Percentiles rank a stretch among this genome's conserved stretches.
Conservation (phyloP, 2,329 filamentous ascomycete species). For the Talaromyces sp. region DNA sequence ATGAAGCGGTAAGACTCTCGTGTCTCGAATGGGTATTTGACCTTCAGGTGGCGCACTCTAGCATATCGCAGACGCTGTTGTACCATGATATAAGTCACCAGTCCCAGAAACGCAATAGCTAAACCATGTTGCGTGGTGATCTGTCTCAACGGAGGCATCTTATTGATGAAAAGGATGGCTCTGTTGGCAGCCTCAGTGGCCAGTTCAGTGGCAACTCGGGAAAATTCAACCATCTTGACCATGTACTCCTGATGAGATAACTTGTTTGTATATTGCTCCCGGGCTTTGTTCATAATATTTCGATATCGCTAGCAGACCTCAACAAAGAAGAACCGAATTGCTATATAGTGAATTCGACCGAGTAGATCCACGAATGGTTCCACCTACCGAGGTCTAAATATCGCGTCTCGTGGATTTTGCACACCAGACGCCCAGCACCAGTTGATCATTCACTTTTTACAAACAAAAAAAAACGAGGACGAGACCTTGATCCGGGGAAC, state of each 20-base stretch:
- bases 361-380: neutral
- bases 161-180: neutral
- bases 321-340: neutral
- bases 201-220: neutral
- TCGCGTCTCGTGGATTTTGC: neutral
- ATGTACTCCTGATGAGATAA: neutral
- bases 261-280: neutral
- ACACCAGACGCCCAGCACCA: neutral
- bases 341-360: neutral
- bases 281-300: neutral
- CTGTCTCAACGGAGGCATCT: neutral
- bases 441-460: neutral
- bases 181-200: neutral
- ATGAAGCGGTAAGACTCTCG: constrained; percentile 48
- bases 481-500: neutral
- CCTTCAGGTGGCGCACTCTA: neutral
- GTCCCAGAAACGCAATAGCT: neutral
- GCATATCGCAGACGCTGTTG: constrained; percentile 5
- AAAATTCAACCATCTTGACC: neutral
- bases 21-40: constrained; percentile 35
- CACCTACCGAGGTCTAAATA: neutral
- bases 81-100: neutral
- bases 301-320: neutral
- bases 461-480: neutral
- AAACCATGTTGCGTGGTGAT: neutral